Conservation (phyloP, 306 rosid species). For the Castanea sativa region DNA sequence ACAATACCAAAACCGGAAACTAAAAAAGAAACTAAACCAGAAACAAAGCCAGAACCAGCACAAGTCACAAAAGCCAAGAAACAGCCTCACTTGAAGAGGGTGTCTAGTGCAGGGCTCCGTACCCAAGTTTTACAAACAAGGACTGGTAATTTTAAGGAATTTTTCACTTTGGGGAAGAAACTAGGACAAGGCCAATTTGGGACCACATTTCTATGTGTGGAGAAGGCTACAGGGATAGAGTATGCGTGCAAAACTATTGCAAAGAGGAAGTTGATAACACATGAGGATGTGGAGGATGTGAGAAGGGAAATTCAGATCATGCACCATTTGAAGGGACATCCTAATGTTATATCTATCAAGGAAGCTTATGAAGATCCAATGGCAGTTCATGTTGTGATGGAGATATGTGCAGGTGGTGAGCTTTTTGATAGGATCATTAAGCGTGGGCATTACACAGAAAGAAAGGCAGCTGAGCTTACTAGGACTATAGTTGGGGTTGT, state of each 20-base stretch:
- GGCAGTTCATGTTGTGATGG: constrained; percentile 98
- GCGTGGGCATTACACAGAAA: constrained; percentile 90
- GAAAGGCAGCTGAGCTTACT: constrained; percentile 90
- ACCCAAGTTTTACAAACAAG: constrained; percentile 65
- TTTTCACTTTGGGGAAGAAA: constrained; percentile 67
- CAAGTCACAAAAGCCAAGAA: constrained; percentile 37
- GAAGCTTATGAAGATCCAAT: constrained; percentile 93
- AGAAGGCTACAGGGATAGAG: constrained; percentile 73
- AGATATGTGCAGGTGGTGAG: constrained; percentile 96
- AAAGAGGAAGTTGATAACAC: constrained; percentile 78
- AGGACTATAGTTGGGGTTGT: constrained; percentile 96
- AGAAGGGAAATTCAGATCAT: constrained; percentile 99
- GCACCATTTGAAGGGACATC: constrained; percentile 94
- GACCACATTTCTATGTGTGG: constrained; percentile 71
- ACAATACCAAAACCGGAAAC: constrained; percentile 60
- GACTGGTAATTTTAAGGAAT: constrained; percentile 73
- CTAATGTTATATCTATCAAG: constrained; percentile 89
- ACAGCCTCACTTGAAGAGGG: constrained; percentile 69
- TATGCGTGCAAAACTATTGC: constrained; percentile 95
- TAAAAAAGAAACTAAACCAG: constrained; percentile 41
- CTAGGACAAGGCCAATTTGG: constrained; percentile 98
- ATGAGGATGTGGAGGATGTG: constrained; percentile 96
- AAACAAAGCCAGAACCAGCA: constrained; percentile 30
- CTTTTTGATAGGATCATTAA: constrained; percentile 92
- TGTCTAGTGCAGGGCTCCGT: constrained; percentile 86